phyloP scores from a whole-genome alignment of 2,329 filamentous ascomycete genomes.

The Sporothrix variecibatus region DNA sequence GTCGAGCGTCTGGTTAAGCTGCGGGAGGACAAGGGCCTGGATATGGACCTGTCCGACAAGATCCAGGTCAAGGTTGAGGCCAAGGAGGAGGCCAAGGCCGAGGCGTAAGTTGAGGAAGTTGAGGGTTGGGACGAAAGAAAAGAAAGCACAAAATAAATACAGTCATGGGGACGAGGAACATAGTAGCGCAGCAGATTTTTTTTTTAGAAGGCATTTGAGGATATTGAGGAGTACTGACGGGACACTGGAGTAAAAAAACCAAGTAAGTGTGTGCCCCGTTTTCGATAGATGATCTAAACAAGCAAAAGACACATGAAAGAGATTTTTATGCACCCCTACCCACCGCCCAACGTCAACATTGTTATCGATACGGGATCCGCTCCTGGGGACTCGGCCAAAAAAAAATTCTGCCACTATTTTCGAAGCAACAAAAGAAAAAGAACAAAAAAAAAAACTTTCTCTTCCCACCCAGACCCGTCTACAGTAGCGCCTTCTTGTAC shows the following conservation, averaged over 20 bases:
- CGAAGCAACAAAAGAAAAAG: neutral
- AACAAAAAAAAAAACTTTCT: neutral
- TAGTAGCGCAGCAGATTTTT: neutral
- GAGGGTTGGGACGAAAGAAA: neutral
- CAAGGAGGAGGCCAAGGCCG: neutral
- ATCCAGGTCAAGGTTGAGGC: neutral
- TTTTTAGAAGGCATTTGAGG: neutral
- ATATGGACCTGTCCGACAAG: conserved; percentile 28
- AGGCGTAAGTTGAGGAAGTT: neutral
- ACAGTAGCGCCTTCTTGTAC: neutral
- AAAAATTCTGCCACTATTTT: neutral
- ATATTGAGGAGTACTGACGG: neutral
- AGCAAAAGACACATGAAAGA: neutral
- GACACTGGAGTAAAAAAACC: neutral
- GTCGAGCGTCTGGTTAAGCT: conserved; percentile 29
- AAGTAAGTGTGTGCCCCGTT: neutral
- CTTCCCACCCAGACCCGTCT: neutral
- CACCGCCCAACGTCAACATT: neutral
- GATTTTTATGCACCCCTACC: neutral
- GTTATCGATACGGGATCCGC: neutral
- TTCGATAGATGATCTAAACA: conserved; percentile 4
- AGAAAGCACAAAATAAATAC: neutral
- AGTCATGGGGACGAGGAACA: neutral
- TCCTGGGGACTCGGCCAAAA: neutral
- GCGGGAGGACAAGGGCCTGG: conserved; percentile 28